Base-by-base conservation (phyloP, 176 grass and related monocot species). In the Hyparrhenia diplandra region DNA sequence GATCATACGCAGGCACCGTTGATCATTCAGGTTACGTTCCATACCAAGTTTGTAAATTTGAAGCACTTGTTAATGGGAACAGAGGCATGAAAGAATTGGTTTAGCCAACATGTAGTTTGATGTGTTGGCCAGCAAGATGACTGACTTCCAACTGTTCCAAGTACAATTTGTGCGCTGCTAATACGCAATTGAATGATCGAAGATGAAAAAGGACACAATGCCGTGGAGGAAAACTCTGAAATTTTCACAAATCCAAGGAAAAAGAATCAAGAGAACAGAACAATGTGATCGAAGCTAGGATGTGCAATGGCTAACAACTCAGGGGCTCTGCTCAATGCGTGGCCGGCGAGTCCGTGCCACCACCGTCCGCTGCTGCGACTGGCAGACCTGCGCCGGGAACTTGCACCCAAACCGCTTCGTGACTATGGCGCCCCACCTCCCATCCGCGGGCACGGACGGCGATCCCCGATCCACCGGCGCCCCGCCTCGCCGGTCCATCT, bases 331-430 rank as follows among this genome's bases (percentile, higher is more conserved):
- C 71, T 97, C 86, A 17, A 97, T 67, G 46, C 89, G 81, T 24
- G 90, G 74, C 59, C 82, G 88, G 78, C 91, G 90, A 41, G 93
- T 83, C 72, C 92, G 91, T 17, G 63, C 89, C 85, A 93, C 85
- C 69, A 96, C 89, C 11, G 93, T 88, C 25, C 91, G 84, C 45
- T 91, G 88, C 85, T 96, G 90, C 18, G 93, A 93, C 64, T 96
- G 93, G 73, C 97, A 99, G 6, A 96, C 93, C 83, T 99, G 97
- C 17, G 93, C 94, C 5, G 87, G 89, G 51, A 96, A 99, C 69
- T 94, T 99, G 81, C 97, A 99, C 59, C 97, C 97, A 10, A 96
- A 83, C 64, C 90, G 71, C 80, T 87, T 90, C 35, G 93, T 86
- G 35, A 92, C 73, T 13, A 84, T 75, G 2, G 89, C 88, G 7